Base-by-base conservation (phyloP, 2,329 filamentous ascomycete species). In the Penicillium sp. region DNA sequence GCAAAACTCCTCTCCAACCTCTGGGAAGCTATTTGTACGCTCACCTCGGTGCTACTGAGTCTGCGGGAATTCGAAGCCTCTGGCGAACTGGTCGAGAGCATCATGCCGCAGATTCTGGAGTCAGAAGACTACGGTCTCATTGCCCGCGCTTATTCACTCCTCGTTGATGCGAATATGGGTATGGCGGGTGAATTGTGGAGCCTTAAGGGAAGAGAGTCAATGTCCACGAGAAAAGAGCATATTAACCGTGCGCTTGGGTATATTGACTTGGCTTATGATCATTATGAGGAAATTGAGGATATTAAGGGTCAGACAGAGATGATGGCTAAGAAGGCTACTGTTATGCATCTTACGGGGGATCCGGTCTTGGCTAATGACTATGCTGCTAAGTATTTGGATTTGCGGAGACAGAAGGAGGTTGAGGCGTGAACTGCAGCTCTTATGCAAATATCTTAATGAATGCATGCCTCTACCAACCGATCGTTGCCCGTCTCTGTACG, bases 141-240 rank as follows among this genome's bases (percentile, higher is more conserved):
- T 0, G 89, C 84, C 0, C 77, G 75, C 18, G 77, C 89, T 14
- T 92, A 91, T 66, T 80, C 80, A 1, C 69, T 82, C 18, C 78
- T 95, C 3, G 87, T 82, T 0, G 89, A 95, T 64, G 85, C 88
- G 0, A 81, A 85, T 59, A 87, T 95, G 75, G 90, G 90, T 0
- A 71, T 88, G 53, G 89, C 88, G 0, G 88, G 30, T 63, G 74
- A 59, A 52, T 52, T 70, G 66, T 62, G 74, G 57, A 60, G 52
- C 52, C 34, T 38, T 2, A 36, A 61, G 55, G 42, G 59, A 29
- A 27, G 51, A 37, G 45, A 58, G n/a, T 58, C 55, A 13, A 52
- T 42, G 3, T 55, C 75, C 4, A 68, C 69, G 7, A 74, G 74
- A 45, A 77, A 75, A 31, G 81, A 84, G 61, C 77, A 79, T 57